phyloP scores from a whole-genome alignment of 805 yeast species.

The Kuraishia floccosa region DNA sequence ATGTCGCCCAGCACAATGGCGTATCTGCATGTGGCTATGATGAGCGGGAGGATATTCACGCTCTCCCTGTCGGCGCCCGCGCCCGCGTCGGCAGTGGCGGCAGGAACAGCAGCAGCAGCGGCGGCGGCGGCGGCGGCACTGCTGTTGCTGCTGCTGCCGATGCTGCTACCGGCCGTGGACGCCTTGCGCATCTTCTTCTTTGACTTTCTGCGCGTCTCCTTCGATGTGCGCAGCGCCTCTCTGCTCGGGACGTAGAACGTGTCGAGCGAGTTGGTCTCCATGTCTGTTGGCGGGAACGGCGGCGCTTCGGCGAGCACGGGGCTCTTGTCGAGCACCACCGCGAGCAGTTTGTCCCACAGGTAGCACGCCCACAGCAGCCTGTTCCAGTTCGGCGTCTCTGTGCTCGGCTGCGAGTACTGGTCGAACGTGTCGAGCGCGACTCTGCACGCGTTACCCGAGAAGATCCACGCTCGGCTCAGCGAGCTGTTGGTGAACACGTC shows the following conservation, averaged over 20 bases:
- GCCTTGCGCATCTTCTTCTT: no score
- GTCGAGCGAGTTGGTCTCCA: constrained; percentile 5
- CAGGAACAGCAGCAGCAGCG: no score
- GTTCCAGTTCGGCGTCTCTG: background rate
- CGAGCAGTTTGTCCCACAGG: constrained; percentile 7
- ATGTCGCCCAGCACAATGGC: constrained; percentile 5
- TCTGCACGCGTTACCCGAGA: constrained; percentile 1
- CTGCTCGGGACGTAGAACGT: constrained; percentile 2
- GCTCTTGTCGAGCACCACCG: constrained; percentile 3
- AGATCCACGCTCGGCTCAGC: background rate
- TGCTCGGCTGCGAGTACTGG: background rate
- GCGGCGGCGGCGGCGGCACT: no score
- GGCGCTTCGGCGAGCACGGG: constrained; percentile 5
- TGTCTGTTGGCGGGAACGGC: constrained; percentile 5
- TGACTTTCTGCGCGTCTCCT: no score
- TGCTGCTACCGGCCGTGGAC: background rate
- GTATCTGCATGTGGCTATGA: constrained; percentile 5
- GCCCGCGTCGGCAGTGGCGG: no score
- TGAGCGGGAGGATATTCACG: constrained; percentile 5
- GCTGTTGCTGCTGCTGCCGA: no score
- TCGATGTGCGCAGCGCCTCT: background rate
- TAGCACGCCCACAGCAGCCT: constrained; percentile 7
- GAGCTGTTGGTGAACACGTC: background rate
- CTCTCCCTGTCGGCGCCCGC: no score
- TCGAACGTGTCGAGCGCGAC: background rate